phyloP scores from a whole-genome alignment of 208 protist genomes.

The Crithidia sp. region DNA sequence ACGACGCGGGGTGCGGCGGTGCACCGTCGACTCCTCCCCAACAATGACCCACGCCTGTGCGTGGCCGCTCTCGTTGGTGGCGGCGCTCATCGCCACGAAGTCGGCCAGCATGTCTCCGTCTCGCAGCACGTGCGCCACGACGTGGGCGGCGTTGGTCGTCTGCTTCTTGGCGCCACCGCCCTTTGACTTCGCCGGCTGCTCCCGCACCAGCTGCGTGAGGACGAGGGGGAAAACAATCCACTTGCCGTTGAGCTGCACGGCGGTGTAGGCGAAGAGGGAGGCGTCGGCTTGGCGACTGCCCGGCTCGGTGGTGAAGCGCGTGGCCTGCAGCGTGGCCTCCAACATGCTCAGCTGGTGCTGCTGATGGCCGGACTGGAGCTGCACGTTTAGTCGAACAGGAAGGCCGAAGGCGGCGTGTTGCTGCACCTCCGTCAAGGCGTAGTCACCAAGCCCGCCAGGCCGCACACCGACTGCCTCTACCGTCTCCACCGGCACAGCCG shows the following conservation, averaged over 20 bases:
- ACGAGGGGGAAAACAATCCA: slow-evolving; percentile 64
- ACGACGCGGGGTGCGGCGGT: slow-evolving; percentile 24
- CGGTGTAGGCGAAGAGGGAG: slow-evolving; percentile 53
- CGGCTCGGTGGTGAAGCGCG: slow-evolving; percentile 16
- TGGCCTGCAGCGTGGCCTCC: slow-evolving; percentile 19
- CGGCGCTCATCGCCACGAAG: slow-evolving; percentile 61
- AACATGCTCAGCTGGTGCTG: slow-evolving; percentile 26
- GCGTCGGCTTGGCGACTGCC: slow-evolving; percentile 15
- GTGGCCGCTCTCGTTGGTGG: slow-evolving; percentile 30
- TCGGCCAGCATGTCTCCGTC: slow-evolving; percentile 79
- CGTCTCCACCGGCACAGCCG: slow-evolving; percentile 37
- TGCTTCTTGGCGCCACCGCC: background rate
- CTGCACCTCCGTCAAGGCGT: slow-evolving; percentile 52
- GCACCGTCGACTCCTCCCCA: slow-evolving; percentile 12
- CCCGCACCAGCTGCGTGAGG: slow-evolving; percentile 32
- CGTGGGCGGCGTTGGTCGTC: background rate
- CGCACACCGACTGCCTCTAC: slow-evolving; percentile 41
- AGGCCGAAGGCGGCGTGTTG: slow-evolving; percentile 72
- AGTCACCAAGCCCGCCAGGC: slow-evolving; percentile 29
- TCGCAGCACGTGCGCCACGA: slow-evolving; percentile 60
- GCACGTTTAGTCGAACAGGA: slow-evolving; percentile 47
- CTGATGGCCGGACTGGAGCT: slow-evolving; percentile 19
- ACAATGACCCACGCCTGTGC: slow-evolving; percentile 67
- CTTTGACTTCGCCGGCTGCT: background rate
- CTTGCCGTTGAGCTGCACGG: slow-evolving; percentile 56